Conservation (phyloP, 169 alveolate genomes). For the Toxoplasma gondii region DNA sequence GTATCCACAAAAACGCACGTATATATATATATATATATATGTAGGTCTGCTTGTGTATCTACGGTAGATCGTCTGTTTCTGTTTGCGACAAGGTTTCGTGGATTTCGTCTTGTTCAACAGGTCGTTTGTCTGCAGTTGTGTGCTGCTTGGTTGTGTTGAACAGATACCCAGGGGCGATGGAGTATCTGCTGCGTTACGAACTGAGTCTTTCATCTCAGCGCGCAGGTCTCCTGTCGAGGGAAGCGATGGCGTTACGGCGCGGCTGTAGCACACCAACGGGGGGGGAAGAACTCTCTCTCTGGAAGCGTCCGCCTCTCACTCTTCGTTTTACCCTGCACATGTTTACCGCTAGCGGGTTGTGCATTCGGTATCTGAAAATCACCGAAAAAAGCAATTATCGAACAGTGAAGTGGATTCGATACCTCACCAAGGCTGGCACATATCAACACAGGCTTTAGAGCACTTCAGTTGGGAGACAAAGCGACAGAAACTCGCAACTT, state of each 20-base stretch:
- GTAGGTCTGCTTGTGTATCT: too few relatives aligned
- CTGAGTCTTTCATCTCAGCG: slow-evolving; percentile 73
- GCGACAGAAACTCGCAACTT: too few relatives aligned
- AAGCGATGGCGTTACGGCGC: neutral
- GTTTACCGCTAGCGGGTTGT: slow-evolving; percentile 92
- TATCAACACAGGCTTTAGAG: slow-evolving; percentile 86
- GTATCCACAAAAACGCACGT: too few relatives aligned
- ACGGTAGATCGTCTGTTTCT: too few relatives aligned
- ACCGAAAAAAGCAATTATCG: slow-evolving; percentile 89
- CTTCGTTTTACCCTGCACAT: slow-evolving; percentile 91
- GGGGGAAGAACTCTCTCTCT: slow-evolving; percentile 38
- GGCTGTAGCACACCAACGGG: neutral
- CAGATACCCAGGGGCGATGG: slow-evolving; percentile 58
- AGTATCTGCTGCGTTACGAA: slow-evolving; percentile 66
- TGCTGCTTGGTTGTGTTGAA: neutral
- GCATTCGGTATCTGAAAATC: slow-evolving; percentile 85
- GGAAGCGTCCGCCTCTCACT: slow-evolving; percentile 92
- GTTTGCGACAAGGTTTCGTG: too few relatives aligned
- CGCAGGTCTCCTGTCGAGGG: slow-evolving; percentile 60
- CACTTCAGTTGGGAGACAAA: too few relatives aligned
- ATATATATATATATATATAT: too few relatives aligned
- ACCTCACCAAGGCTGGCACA: slow-evolving; percentile 91
- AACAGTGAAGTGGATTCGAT: slow-evolving; percentile 91
- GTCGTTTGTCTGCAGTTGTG: neutral
- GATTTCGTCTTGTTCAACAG: neutral